Conservation (phyloP, 345 rosid genomes). For the Sonneratia caseolaris region DNA sequence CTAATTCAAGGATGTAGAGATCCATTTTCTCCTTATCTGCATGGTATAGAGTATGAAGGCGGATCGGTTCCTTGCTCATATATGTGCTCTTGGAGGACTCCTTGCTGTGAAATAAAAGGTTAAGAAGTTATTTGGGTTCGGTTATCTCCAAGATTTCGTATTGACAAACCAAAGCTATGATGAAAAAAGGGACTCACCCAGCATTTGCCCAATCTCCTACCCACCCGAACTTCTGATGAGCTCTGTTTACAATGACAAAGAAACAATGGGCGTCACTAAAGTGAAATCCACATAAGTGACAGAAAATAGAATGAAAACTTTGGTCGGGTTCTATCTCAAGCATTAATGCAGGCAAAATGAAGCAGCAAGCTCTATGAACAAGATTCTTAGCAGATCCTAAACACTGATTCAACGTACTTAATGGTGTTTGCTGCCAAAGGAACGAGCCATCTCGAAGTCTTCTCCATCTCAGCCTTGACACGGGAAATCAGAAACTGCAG, state of each 20-base stretch:
- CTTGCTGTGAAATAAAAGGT: constrained; percentile 30
- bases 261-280: constrained; percentile 2
- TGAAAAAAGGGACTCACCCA: constrained; percentile 35
- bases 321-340: background rate
- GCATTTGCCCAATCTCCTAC: constrained; percentile 97
- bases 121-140: background rate
- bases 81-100: constrained; percentile 52
- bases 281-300: background rate
- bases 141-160: background rate
- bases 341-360: background rate
- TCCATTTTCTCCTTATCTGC: constrained; percentile 86
- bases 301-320: background rate
- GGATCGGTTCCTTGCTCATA: constrained; percentile 52
- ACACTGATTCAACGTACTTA: constrained; percentile 37
- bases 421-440: constrained; percentile 74
- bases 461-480: constrained; percentile 78
- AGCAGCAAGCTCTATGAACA: background rate
- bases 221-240: constrained; percentile 94
- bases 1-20: constrained; percentile 55
- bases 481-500: constrained; percentile 50
- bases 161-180: background rate
- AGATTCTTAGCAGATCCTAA: background rate
- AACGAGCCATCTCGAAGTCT: constrained; percentile 74
- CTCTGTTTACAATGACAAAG: constrained; percentile 34
- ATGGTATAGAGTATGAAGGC: constrained; percentile 85